Conservation (phyloP, 2,329 filamentous ascomycete genomes). For the Plenodomus tracheiphilus region DNA sequence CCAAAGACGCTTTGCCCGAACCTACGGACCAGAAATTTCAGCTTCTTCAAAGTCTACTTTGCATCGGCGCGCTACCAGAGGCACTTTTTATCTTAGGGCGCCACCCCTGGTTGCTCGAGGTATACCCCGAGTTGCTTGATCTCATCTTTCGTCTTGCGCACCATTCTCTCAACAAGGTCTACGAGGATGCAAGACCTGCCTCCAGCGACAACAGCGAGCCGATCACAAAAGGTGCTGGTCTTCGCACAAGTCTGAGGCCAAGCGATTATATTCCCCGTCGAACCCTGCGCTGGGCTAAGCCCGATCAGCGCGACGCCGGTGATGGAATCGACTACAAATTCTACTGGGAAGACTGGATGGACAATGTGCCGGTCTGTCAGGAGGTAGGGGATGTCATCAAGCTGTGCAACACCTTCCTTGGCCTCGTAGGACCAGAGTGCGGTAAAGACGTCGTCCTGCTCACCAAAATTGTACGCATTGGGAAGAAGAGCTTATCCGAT, state of each 20-base stretch:
- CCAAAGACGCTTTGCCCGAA: slow-evolving; percentile 64
- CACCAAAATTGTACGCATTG: slow-evolving; percentile 83
- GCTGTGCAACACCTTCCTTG: slow-evolving; percentile 81
- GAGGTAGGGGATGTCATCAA: slow-evolving; percentile 88
- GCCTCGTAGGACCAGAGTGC: slow-evolving; percentile 84
- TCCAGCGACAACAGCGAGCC: slow-evolving; percentile 48
- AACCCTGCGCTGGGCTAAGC: slow-evolving; percentile 78
- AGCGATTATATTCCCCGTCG: slow-evolving; percentile 63
- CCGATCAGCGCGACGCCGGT: slow-evolving; percentile 74
- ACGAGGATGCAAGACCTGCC: slow-evolving; percentile 56
- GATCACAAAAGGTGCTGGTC: slow-evolving; percentile 45
- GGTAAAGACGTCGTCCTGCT: slow-evolving; percentile 79
- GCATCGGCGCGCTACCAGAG: slow-evolving; percentile 90
- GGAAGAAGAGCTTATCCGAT: slow-evolving; percentile 70
- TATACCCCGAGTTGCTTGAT: slow-evolving; percentile 78
- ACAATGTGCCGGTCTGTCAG: slow-evolving; percentile 90
- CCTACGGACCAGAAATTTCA: slow-evolving; percentile 86
- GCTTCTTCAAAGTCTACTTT: slow-evolving; percentile 81
- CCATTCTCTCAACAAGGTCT: slow-evolving; percentile 78
- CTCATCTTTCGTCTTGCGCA: slow-evolving; percentile 84
- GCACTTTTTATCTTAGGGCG: slow-evolving; percentile 88
- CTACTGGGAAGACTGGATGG: slow-evolving; percentile 97
- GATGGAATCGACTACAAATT: slow-evolving; percentile 82
- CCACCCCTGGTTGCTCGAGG: slow-evolving; percentile 89
- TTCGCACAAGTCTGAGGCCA: slow-evolving; percentile 64